Base-by-base conservation (phyloP, 768 basidiomycete genomes). In the Collybiopsis luxurians region DNA sequence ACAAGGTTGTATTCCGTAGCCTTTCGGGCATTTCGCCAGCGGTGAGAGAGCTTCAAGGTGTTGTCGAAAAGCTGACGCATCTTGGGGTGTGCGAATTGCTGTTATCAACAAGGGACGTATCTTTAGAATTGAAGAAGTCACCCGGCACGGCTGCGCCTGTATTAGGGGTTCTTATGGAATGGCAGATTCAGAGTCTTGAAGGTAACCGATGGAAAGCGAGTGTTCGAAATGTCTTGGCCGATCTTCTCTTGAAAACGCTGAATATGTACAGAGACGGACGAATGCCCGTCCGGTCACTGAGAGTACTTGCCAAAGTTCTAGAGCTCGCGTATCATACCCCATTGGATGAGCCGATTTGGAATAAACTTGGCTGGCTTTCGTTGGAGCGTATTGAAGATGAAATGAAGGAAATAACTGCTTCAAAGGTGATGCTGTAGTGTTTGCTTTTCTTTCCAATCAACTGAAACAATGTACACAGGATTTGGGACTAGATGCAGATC, bases 31-130 rank as follows among this genome's bases (percentile, higher is more conserved):
- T 69, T 0, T 75, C 72, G 12, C 63, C 74, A 26, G 63, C 71
- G 1, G 68, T 82, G 34, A 83, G 78, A 60, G 86, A 89, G 55
- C 76, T 90, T 5, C 79, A 74, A 0, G 67, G 71, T 7, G 78
- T 91, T 40, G 62, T 92, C 17, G 88, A 91, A 59, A 74, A 84
- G 19, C 71, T 85, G 23, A 86, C 90, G 0, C 87, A 85, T 57
- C 75, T 88, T 23, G 86, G 81, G 12, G 71, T 81, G 2, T 87
- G 80, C 65, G 90, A 92, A 27, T 79, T 92, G 4, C 72, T 89
- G 27, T 71, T 87, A 46, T 61, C 73, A 7, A 70, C 83, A 0
- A 65, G 70, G 4, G 71, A 76, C 12, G 74, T 89, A 4, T 84
- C 86, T 0, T 65, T 89, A 4, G 67, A 64, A 38, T 62, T 63